Evolutionary conservation across 2,329 filamentous ascomycete genomes (phyloP).

Genomic region (Tolypocladium cylindrosporum): DNA sequence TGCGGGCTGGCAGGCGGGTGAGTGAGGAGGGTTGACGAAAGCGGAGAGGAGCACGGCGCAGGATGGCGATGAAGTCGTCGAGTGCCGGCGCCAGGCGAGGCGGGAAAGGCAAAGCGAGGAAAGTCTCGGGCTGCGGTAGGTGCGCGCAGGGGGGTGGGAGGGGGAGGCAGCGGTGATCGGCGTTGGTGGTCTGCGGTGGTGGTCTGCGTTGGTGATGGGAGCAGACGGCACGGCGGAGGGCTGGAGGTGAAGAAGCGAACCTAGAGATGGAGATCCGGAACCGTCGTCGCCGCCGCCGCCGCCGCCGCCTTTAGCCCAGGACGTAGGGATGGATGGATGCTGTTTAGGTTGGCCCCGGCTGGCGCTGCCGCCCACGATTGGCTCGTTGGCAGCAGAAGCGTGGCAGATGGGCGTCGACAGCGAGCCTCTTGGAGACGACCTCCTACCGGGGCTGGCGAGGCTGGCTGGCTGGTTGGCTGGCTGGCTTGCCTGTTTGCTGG

Average conservation of each 20-base stretch:
- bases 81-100: background rate
- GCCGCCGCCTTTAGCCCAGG: background rate
- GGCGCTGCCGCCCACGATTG: background rate
- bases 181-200: no score
- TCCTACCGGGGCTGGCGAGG: background rate
- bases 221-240: background rate
- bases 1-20: background rate
- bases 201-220: background rate
- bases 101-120: background rate
- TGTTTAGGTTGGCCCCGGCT: background rate
- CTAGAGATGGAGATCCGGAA: background rate
- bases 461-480: background rate
- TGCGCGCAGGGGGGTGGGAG: background rate
- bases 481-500: background rate
- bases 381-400: background rate
- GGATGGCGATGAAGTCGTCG: background rate
- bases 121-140: background rate
- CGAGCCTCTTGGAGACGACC: background rate
- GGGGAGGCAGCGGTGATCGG: background rate
- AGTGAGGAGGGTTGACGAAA: background rate
- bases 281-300: background rate
- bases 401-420: background rate
- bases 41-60: background rate
- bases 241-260: background rate
- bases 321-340: background rate